Conservation (phyloP, 2,329 filamentous ascomycete genomes). For the Cercospora nicotianae region DNA sequence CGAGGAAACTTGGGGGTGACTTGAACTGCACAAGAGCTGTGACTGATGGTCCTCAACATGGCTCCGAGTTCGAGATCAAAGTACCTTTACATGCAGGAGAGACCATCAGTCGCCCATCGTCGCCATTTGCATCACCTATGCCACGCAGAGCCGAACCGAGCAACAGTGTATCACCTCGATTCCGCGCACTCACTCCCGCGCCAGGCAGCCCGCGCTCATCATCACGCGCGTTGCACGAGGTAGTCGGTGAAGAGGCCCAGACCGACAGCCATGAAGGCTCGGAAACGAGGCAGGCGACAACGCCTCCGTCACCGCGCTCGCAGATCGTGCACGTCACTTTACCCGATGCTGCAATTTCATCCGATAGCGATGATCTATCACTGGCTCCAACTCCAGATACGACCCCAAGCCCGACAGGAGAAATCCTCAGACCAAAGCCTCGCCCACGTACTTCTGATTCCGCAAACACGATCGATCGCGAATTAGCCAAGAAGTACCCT, state of each 20-base stretch:
- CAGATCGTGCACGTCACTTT: constrained; percentile 11
- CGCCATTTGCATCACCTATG: constrained; percentile 51
- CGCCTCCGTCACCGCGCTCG: constrained; percentile 27
- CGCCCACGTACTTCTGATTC: constrained; percentile 25
- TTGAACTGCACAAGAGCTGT: constrained; percentile 64
- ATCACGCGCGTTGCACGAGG: constrained; percentile 30
- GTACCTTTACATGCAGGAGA: constrained; percentile 60
- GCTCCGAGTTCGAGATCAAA: constrained; percentile 68
- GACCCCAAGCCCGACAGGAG: constrained; percentile 13
- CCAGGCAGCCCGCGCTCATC: constrained; percentile 30
- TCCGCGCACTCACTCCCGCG: constrained; percentile 19
- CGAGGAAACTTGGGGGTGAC: constrained; percentile 68
- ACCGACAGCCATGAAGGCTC: constrained; percentile 4
- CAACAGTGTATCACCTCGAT: constrained; percentile 16
- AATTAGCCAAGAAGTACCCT: constrained; percentile 60
- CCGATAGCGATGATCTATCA: constrained; percentile 12
- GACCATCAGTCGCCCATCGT: constrained; percentile 50
- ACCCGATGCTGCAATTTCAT: constrained; percentile 1
- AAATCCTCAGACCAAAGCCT: constrained; percentile 4
- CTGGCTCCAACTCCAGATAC: constrained; percentile 23
- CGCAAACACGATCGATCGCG: constrained; percentile 51
- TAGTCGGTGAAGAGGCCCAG: constrained; percentile 18
- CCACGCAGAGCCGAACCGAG: constrained; percentile 32
- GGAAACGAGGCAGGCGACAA: constrained; percentile 1
- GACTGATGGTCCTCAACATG: constrained; percentile 59